Base-by-base conservation (phyloP, 2,329 filamentous ascomycete genomes). In the Myrmaecium sp. region DNA sequence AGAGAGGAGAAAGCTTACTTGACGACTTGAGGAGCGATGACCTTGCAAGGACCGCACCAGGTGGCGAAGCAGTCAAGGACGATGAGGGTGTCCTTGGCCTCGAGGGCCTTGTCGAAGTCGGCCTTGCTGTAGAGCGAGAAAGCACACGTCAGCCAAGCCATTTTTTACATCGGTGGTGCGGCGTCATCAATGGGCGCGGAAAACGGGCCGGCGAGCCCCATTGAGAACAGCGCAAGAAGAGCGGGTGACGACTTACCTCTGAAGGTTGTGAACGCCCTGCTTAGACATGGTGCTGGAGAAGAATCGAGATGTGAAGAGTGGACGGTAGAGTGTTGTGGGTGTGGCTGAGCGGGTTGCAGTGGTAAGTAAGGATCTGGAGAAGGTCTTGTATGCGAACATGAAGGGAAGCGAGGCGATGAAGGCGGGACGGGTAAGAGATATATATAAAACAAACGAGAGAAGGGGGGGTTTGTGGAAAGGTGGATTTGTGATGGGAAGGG, bases 21-120 rank as follows among this genome's bases (percentile, higher is more conserved):
- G 41, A 64, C 65, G 31, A 93, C 60, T 35, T 72, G 55, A 32
- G 84, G 86, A 11, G 82, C 70, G 44, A 94, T 89, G 43, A 74
- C 66, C 64, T 84, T 93, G 76, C 86, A 95, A 33, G 86, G 86
- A 33, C 82, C 83, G 62, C 86, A 95, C 84, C 84, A 94, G 35
- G 62, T 71, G 30, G 84, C 84, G 54, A 77, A 83, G 60, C 72
- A 83, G 62, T 95, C 86, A 44, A 95, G 60, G 33, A 94, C 59
- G 40, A 92, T 67, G 36, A 78, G 53, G 28, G 62, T 63, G 44
- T 70, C 55, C 29, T 60, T 41, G 27, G 58, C 44, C 29, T 58
- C 48, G 32, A 75, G 41, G 30, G 65, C 64, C 17, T 51, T 43
- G 29, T 67, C 49, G 52, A 69, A 83, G 16, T 72, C 67, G 14